phyloP scores from a whole-genome alignment of 2,329 filamentous ascomycete genomes.

The Sporothrix inflata region DNA sequence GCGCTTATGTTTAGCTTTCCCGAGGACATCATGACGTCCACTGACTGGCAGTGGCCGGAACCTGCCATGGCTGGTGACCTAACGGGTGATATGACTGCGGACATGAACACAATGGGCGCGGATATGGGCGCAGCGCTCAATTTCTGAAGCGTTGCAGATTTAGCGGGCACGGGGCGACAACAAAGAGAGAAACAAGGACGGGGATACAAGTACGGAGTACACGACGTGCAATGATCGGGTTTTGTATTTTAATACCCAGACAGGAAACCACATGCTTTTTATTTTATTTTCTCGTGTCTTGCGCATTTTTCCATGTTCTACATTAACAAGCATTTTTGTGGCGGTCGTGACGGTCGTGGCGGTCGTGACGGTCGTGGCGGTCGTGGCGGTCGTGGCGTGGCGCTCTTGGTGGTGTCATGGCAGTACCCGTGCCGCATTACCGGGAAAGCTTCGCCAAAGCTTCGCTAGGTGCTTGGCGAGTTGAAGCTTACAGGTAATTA shows the following conservation, averaged over 20 bases:
- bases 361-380: no score
- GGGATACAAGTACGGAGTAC: no score
- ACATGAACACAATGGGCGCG: neutral
- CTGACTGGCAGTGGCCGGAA: neutral
- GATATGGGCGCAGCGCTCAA: neutral
- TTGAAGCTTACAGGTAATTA: no score
- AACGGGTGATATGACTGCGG: neutral
- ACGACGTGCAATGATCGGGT: no score
- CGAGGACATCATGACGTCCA: neutral
- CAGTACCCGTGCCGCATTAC: neutral
- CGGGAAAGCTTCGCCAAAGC: no score
- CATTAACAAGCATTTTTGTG: neutral
- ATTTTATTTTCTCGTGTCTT: neutral
- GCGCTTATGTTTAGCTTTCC: constrained; percentile 5
- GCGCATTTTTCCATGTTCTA: neutral
- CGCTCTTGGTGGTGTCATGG: neutral
- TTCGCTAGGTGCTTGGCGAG: neutral
- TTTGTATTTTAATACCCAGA: neutral
- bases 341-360: neutral
- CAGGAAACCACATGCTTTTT: neutral
- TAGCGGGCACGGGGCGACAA: no score
- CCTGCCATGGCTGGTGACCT: neutral
- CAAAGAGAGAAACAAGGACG: no score
- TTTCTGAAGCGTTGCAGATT: neutral
- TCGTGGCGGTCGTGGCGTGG: no score